phyloP scores from a whole-genome alignment of 805 yeast genomes.

The Yueomyces sp. region DNA sequence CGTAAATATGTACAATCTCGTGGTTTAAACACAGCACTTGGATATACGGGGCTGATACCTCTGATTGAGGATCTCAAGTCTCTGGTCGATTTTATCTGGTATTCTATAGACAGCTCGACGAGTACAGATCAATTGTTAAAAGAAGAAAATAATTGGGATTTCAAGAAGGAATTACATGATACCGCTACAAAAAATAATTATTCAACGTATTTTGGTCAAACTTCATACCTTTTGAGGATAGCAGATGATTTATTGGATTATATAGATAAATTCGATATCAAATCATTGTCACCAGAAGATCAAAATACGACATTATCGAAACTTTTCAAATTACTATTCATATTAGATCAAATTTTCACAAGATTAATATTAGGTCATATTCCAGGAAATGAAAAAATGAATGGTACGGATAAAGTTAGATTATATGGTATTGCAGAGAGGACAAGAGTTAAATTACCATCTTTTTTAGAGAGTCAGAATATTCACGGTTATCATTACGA shows the following conservation, averaged over 20 bases:
- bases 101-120: slow-evolving; percentile 32
- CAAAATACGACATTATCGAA: slow-evolving; percentile 22
- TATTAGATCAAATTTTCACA: slow-evolving; percentile 30
- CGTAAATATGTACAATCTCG: slow-evolving; percentile 37
- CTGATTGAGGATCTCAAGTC: slow-evolving; percentile 34
- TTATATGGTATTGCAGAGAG: slow-evolving; percentile 40
- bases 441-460: slow-evolving; percentile 31
- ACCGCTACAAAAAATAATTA: neutral
- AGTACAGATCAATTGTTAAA: slow-evolving; percentile 14
- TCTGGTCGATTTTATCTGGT: slow-evolving; percentile 48
- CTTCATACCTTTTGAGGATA: slow-evolving; percentile 44
- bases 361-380: slow-evolving; percentile 25
- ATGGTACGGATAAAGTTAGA: slow-evolving; percentile 38
- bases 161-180: neutral
- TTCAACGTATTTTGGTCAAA: slow-evolving; percentile 39
- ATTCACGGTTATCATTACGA: slow-evolving; percentile 33
- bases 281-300: slow-evolving; percentile 7
- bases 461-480: slow-evolving; percentile 20
- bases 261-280: slow-evolving; percentile 30
- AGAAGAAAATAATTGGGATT: neutral
- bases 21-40: slow-evolving; percentile 21
- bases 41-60: slow-evolving; percentile 20
- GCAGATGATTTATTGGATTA: slow-evolving; percentile 60
- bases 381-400: slow-evolving; percentile 25
- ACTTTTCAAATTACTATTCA: slow-evolving; percentile 26